Base-by-base conservation (phyloP, 495 filamentous ascomycete genomes). In the Friedmanniomyces simplex region DNA sequence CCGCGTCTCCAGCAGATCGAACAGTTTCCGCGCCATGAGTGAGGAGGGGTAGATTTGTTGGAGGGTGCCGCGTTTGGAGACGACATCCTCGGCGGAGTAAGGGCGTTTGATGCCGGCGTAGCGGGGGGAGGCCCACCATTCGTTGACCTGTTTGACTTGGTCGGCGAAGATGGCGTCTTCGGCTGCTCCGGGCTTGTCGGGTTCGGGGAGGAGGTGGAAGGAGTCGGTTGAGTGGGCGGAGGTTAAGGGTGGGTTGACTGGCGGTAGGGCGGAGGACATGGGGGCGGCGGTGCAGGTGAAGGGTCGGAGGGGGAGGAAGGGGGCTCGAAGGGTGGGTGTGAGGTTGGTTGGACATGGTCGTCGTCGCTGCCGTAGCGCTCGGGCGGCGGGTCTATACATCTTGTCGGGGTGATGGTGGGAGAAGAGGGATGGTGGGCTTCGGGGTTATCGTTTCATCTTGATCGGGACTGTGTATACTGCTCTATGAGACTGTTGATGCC, bases 21-120 rank as follows among this genome's bases (percentile, higher is more conserved):
- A 98, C 11, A 98, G 78, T 71, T 98, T 96, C 67, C 87, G 79
- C 7, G 94, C 93, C 89, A 94, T 95, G 50, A 90, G 69, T 1
- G 87, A 94, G 69, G 87, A 93, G 0, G 94, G 89, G 61, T 96
- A 97, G 54, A 76, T 78, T 67, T 96, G 91, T 66, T 86, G 79
- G 59, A 96, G 75, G 10, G 87, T 83, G 2, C 93, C 93, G 55
- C 93, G 80, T 75, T 96, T 96, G 73, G 82, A 89, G 52, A 94
- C 93, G 30, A 98, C 84, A 73, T 95, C 91, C 59, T 79, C 86
- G 6, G 93, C 87, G 1, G 84, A 85, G 71, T 96, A 97, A 28
- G 93, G 88, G 22, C 93, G 79, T 75, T 84, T 90, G 73, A 97
- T 95, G 20, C 88, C 91, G 52, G 85, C 80, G 68, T 81, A 98